Evolutionary conservation across 768 basidiomycete genomes (phyloP).

Genomic region (Nevesoporus exiguus): DNA sequence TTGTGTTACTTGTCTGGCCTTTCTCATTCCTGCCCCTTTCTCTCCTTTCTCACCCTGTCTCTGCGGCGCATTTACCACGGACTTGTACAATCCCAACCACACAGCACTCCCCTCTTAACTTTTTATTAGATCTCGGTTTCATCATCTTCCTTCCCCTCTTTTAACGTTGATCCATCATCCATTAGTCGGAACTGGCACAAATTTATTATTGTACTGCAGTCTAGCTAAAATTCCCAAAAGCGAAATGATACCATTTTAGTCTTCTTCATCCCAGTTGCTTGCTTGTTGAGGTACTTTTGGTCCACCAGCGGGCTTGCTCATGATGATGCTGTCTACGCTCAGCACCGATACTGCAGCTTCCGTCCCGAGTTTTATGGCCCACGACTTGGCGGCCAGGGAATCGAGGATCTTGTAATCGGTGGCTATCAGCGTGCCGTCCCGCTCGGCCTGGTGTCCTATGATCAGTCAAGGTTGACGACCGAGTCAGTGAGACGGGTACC

Average conservation of each 20-base stretch:
- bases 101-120: constrained; percentile 7
- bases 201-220: constrained; percentile 28
- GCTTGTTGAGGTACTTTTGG: constrained; percentile 86
- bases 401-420: constrained; percentile 71
- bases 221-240: constrained; percentile 13
- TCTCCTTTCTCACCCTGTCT: neutral
- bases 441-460: constrained; percentile 53
- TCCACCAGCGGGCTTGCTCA: constrained; percentile 90
- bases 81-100: constrained; percentile 28
- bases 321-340: constrained; percentile 96
- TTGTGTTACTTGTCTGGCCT: constrained; percentile 21
- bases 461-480: neutral
- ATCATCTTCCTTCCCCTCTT: neutral
- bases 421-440: constrained; percentile 70
- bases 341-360: constrained; percentile 90
- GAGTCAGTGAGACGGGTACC: constrained; percentile 39
- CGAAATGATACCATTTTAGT: constrained; percentile 34
- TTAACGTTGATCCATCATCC: constrained; percentile 14
- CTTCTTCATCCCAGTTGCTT: constrained; percentile 79
- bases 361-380: constrained; percentile 88
- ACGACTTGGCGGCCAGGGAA: constrained; percentile 84
- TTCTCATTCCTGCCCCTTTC: neutral
- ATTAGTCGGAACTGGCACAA: constrained; percentile 22
- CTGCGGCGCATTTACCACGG: constrained; percentile 31
- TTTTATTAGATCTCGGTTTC: constrained; percentile 1